These are phyloP conservation scores for Yamadazyma sp. DNA, from an alignment of 805 yeast species.

Conservation along the genomic window DNA sequence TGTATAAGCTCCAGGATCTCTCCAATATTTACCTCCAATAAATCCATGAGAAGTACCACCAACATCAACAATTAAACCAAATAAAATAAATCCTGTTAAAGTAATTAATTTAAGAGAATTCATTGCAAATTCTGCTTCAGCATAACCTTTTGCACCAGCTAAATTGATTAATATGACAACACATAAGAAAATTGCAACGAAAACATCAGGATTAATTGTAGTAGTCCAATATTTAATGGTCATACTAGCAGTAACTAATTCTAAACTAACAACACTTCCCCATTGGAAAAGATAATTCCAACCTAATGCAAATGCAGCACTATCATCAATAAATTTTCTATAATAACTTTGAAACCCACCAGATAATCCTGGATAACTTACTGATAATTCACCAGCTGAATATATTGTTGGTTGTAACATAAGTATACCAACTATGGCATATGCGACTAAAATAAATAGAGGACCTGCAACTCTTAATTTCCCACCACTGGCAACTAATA, in stretches of 20 bases:
- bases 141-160: slow-evolving; percentile 46
- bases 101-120: slow-evolving; percentile 35
- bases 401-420: slow-evolving; percentile 35
- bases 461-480: slow-evolving; percentile 38
- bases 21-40: slow-evolving; percentile 43
- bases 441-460: slow-evolving; percentile 28
- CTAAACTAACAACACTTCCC: slow-evolving; percentile 60
- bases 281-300: slow-evolving; percentile 66
- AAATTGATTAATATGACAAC: slow-evolving; percentile 45
- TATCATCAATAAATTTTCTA: slow-evolving; percentile 50
- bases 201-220: slow-evolving; percentile 52
- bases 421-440: slow-evolving; percentile 33
- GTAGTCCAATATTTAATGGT: slow-evolving; percentile 56
- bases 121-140: slow-evolving; percentile 41
- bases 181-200: slow-evolving; percentile 50
- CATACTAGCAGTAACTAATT: slow-evolving; percentile 62
- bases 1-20: slow-evolving; percentile 36
- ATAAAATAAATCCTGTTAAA: slow-evolving; percentile 38
- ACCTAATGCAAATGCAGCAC: slow-evolving; percentile 57
- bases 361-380: slow-evolving; percentile 51
- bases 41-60: slow-evolving; percentile 36
- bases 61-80: slow-evolving; percentile 37
- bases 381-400: slow-evolving; percentile 52
- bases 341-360: slow-evolving; percentile 67
- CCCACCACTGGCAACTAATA: slow-evolving; percentile 39